Conservation (phyloP, 768 basidiomycete species). For the Mycena galopus region DNA sequence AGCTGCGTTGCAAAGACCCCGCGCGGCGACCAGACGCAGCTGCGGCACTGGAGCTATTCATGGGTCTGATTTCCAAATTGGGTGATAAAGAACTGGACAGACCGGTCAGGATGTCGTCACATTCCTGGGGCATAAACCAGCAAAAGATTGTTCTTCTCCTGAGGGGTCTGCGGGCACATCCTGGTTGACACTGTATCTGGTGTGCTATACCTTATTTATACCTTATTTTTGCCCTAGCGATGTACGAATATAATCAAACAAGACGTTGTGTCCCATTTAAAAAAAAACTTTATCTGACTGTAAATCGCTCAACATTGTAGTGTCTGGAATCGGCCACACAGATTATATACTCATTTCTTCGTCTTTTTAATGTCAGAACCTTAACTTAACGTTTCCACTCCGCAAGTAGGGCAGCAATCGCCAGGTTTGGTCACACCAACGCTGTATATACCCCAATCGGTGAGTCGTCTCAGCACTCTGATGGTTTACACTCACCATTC, state of each 20-base stretch:
- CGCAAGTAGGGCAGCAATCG: slow-evolving; percentile 26
- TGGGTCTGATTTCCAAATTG: neutral
- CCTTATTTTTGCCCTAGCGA: too few relatives aligned
- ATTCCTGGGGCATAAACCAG: neutral
- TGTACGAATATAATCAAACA: too few relatives aligned
- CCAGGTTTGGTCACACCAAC: slow-evolving; percentile 6
- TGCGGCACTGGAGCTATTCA: neutral
- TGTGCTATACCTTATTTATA: too few relatives aligned
- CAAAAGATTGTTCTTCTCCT: neutral
- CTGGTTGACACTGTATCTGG: neutral
- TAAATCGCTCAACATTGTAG: slow-evolving; percentile 19
- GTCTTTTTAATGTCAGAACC: slow-evolving; percentile 17
- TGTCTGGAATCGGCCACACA: slow-evolving; percentile 17
- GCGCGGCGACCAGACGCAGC: neutral
- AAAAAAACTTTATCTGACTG: slow-evolving; percentile 3
- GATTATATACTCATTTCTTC: slow-evolving; percentile 21
- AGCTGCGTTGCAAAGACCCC: neutral
- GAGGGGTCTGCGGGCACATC: neutral
- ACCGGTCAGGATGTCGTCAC: neutral
- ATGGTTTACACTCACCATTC: slow-evolving; percentile 22
- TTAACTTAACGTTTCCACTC: slow-evolving; percentile 6
- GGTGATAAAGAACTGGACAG: neutral
- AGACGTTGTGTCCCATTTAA: too few relatives aligned
- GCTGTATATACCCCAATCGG: neutral
- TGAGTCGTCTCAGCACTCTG: slow-evolving; percentile 11